Evolutionary conservation across 2,329 filamentous ascomycete species (phyloP).

Genomic region (Incumbomyces lentus): DNA sequence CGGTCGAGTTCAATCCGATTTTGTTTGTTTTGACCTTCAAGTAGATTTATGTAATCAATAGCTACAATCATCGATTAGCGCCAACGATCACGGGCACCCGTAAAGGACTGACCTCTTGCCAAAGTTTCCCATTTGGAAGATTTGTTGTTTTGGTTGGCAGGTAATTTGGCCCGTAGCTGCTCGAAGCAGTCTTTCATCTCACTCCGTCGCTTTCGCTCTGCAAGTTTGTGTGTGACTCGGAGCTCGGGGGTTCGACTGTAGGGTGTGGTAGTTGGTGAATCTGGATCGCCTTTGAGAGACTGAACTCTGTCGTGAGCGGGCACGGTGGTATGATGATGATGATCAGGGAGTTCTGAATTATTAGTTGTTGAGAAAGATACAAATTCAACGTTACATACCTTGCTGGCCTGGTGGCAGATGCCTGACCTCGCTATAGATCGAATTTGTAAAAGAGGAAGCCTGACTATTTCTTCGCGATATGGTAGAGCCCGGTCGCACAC

Average conservation of each 20-base stretch:
- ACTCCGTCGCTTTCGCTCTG: slow-evolving; percentile 41
- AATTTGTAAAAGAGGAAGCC: slow-evolving; percentile 28
- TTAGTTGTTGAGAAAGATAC: background rate
- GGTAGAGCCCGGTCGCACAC: slow-evolving; percentile 14
- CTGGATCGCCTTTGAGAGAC: slow-evolving; percentile 36
- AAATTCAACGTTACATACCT: slow-evolving; percentile 25
- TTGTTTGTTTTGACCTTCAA: slow-evolving; percentile 33
- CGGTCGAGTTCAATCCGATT: slow-evolving; percentile 29
- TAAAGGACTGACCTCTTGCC: slow-evolving; percentile 30
- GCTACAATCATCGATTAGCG: slow-evolving; percentile 24
- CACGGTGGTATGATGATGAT: slow-evolving; percentile 7
- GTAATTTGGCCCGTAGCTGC: slow-evolving; percentile 33
- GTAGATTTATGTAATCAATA: slow-evolving; percentile 38
- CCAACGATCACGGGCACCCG: background rate
- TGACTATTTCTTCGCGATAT: slow-evolving; percentile 1
- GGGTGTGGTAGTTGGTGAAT: slow-evolving; percentile 33
- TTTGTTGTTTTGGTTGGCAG: slow-evolving; percentile 38
- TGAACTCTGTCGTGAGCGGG: slow-evolving; percentile 38
- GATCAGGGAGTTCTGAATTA: slow-evolving; percentile 27
- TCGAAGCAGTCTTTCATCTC: slow-evolving; percentile 46
- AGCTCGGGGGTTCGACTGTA: slow-evolving; percentile 42
- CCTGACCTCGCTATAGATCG: slow-evolving; percentile 39
- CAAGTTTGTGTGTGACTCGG: slow-evolving; percentile 40
- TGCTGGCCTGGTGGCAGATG: slow-evolving; percentile 38
- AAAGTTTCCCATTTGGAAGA: slow-evolving; percentile 45